phyloP scores from a whole-genome alignment of 306 rosid genomes.

The Begonia fuchsioides region DNA sequence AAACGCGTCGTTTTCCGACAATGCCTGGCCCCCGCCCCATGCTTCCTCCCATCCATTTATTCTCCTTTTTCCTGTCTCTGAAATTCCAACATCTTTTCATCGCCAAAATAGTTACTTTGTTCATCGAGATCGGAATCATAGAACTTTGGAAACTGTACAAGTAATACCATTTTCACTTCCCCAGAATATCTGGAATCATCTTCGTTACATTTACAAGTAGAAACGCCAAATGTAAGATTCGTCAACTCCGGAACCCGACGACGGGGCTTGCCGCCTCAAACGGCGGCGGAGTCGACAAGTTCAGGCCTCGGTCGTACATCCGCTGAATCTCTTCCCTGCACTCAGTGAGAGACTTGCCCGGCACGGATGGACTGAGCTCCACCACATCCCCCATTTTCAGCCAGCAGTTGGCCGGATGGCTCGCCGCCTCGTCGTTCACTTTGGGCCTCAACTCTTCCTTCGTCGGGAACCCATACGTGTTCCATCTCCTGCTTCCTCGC shows the following conservation, averaged over 20 bases:
- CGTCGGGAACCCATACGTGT: constrained; percentile 60
- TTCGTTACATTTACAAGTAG: no score
- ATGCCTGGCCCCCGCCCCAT: no score
- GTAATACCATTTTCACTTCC: constrained; percentile 4
- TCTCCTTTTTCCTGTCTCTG: constrained; percentile 30
- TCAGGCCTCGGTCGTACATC: constrained; percentile 68
- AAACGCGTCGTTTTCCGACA: not conserved
- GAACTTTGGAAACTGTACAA: constrained; percentile 28
- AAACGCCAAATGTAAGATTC: not conserved
- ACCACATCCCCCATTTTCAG: constrained; percentile 93
- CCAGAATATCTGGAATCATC: no score
- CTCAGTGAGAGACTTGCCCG: constrained; percentile 61
- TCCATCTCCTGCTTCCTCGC: constrained; percentile 55
- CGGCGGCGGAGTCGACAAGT: constrained; percentile 34
- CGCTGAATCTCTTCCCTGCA: constrained; percentile 95
- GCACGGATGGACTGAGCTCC: constrained; percentile 72
- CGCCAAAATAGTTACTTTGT: no score
- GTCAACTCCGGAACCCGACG: constrained; percentile 52
- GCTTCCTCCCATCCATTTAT: constrained; percentile 21
- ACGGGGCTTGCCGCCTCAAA: constrained; percentile 13
- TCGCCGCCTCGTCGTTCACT: constrained; percentile 56
- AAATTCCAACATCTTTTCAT: constrained; percentile 32
- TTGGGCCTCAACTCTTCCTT: constrained; percentile 94
- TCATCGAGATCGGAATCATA: no score
- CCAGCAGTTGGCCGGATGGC: constrained; percentile 46